A percentile compares a stretch with the other conserved stretches of the same genome.
These are phyloP conservation scores for Aspergillus campestris DNA, from an alignment of 495 filamentous ascomycete species.

Conservation along the genomic window DNA sequence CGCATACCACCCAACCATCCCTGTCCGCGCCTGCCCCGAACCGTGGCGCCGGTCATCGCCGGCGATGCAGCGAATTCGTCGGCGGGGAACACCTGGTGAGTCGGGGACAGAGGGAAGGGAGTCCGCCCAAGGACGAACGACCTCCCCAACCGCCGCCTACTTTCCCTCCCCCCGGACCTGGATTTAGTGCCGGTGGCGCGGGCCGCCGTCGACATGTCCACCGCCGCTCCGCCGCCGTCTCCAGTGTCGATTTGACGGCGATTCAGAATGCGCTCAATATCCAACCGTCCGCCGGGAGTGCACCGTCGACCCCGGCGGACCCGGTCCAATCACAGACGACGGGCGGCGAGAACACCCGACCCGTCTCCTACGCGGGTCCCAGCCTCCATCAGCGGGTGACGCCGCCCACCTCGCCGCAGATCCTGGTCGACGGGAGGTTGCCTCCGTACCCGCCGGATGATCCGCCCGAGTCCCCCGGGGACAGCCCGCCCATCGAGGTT, in stretches of 20 bases:
- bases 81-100: conserved; percentile 59
- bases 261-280: conserved; percentile 53
- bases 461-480: conserved; percentile 46
- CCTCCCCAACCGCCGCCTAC: conserved; percentile 35
- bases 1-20: conserved; percentile 20
- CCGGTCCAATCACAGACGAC: conserved; percentile 15
- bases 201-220: conserved; percentile 68
- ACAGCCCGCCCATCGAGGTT: no score
- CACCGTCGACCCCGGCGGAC: conserved; percentile 60
- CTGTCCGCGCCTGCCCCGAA: conserved; percentile 20
- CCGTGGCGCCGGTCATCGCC: conserved; percentile 51
- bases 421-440: conserved; percentile 20
- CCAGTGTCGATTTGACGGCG: conserved; percentile 69
- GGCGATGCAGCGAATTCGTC: conserved; percentile 72
- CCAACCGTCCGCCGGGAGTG: conserved; percentile 47
- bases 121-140: conserved; percentile 54
- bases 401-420: conserved; percentile 30
- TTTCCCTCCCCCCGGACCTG: conserved; percentile 39
- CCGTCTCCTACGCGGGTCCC: conserved; percentile 29
- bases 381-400: conserved; percentile 20
- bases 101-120: conserved; percentile 50
- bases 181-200: conserved; percentile 33
- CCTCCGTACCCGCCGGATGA: conserved; percentile 34
- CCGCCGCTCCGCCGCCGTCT: conserved; percentile 78
- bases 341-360: conserved; percentile 24